Evolutionary conservation across 352 stramenopile genomes (phyloP).

Genomic region (Phytophthora ohioensis): DNA sequence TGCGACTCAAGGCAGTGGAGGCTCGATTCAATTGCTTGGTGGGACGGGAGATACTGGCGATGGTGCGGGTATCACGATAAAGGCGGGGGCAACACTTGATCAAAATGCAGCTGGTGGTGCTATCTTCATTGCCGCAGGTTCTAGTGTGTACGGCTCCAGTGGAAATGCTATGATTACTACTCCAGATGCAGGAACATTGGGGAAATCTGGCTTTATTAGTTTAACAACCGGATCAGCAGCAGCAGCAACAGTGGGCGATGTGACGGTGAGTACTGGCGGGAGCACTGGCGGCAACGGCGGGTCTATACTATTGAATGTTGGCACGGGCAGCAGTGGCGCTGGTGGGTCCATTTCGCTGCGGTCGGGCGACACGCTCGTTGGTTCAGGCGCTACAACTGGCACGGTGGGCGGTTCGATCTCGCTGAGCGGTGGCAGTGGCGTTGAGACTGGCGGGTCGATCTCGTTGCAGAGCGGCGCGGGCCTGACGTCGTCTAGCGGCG

Average conservation of each 20-base stretch:
- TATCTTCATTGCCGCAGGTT: conserved; percentile 20
- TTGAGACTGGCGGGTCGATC: conserved; percentile 14
- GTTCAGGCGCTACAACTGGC: background rate
- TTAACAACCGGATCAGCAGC: conserved; percentile 17
- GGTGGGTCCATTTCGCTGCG: conserved; percentile 29
- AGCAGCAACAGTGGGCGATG: conserved; percentile 19
- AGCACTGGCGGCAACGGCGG: conserved; percentile 35
- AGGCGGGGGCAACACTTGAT: conserved; percentile 28
- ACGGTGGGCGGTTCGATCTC: conserved; percentile 20
- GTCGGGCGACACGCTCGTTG: conserved; percentile 19
- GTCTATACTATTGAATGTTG: conserved; percentile 29
- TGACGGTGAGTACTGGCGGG: conserved; percentile 21
- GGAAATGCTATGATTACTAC: conserved; percentile 25
- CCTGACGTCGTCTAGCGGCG: conserved; percentile 16
- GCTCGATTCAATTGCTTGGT: conserved; percentile 35
- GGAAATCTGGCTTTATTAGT: conserved; percentile 26
- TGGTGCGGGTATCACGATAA: conserved; percentile 34
- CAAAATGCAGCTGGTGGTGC: conserved; percentile 30
- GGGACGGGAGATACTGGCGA: conserved; percentile 32
- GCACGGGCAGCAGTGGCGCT: conserved; percentile 20
- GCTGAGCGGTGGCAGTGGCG: conserved; percentile 18
- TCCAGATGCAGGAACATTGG: conserved; percentile 25
- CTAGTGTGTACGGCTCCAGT: conserved; percentile 29
- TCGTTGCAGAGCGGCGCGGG: conserved; percentile 10
- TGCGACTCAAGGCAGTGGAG: conserved; percentile 35